phyloP scores from a whole-genome alignment of 1,284 basidiomycete genomes.

The Papiliotrema fonsecae region DNA sequence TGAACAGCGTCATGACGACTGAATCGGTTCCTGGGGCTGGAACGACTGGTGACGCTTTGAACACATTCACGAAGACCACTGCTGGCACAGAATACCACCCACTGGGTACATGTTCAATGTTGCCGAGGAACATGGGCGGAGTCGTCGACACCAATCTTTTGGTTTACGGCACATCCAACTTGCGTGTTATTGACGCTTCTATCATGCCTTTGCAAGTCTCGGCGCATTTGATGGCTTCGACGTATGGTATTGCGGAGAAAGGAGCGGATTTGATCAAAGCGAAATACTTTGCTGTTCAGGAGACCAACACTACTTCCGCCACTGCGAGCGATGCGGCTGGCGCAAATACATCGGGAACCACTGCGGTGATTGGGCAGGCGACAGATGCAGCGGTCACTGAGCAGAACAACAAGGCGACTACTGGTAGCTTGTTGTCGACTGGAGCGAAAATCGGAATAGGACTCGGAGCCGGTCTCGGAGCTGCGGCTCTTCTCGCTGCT shows the following conservation, averaged over 20 bases:
- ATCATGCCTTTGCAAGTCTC: conserved; percentile 50
- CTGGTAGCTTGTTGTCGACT: conserved; percentile 8
- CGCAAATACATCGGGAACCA: neutral
- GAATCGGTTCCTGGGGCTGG: conserved; percentile 27
- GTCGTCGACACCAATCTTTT: conserved; percentile 61
- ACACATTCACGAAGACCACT: conserved; percentile 35
- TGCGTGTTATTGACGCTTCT: conserved; percentile 50
- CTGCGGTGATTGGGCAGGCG: conserved; percentile 5
- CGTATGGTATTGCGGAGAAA: conserved; percentile 67
- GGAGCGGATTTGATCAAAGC: conserved; percentile 59
- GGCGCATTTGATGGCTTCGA: conserved; percentile 50
- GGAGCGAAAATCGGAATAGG: conserved; percentile 40
- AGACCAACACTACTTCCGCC: conserved; percentile 3
- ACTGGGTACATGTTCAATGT: conserved; percentile 60
- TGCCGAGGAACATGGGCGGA: conserved; percentile 59
- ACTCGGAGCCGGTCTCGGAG: conserved; percentile 37
- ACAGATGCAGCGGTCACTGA: conserved; percentile 28
- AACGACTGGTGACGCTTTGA: conserved; percentile 31
- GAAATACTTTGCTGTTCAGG: conserved; percentile 23
- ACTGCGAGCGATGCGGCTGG: neutral
- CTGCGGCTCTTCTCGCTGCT: conserved; percentile 25
- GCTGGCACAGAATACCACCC: conserved; percentile 55
- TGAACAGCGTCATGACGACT: conserved; percentile 25
- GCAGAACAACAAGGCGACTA: conserved; percentile 18
- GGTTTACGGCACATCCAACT: conserved; percentile 59